Base-by-base conservation (phyloP, 1,139 yeast species). In the Geotrichum australiense region DNA sequence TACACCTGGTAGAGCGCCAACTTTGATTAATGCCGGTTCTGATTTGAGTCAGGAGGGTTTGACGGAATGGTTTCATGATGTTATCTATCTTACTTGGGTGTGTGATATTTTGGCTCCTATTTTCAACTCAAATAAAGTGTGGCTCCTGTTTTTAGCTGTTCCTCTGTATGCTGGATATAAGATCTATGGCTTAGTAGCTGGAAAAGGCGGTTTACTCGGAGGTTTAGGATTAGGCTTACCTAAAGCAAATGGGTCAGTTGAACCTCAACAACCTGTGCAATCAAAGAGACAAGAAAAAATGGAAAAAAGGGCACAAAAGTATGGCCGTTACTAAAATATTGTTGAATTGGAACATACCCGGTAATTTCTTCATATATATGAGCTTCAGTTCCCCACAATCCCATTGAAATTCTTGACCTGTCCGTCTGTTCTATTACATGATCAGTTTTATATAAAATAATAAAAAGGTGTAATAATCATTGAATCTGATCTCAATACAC, bases 41-140 rank as follows among this genome's bases (percentile, higher is more conserved):
- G 89, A 85, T 55, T 67, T 84, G 47, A 61, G 62, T 36, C 84
- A 78, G 47, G 61, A 65, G 3, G 95, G 94, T 0, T 64, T 85
- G 34, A 80, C 79, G 16, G 94, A 85, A 59, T 83, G 81, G 64
- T 63, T 83, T 63, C 80, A 80, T 56, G 95, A 85, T 57, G 63
- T 83, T 18, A 68, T 85, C 43, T 84, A 84, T 56, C 61, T 82
- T 41, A 83, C 94, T 1, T 71, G 84, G 71, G 54, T 72, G 12
- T 67, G 80, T 49, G 78, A 78, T 51, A 43, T 80, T 0, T 62
- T 81, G 40, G 72, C 78, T 63, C 57, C 76, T 11, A 16, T 76
- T 0, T 59, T 75, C 31, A 85, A 86, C 5, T 58, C 74, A 22
- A 76, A 74, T 58, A 70, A 71, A 53, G 74, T 78, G 7, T 84